phyloP scores from a whole-genome alignment of 306 rosid genomes.

The Cicer yamashitae region DNA sequence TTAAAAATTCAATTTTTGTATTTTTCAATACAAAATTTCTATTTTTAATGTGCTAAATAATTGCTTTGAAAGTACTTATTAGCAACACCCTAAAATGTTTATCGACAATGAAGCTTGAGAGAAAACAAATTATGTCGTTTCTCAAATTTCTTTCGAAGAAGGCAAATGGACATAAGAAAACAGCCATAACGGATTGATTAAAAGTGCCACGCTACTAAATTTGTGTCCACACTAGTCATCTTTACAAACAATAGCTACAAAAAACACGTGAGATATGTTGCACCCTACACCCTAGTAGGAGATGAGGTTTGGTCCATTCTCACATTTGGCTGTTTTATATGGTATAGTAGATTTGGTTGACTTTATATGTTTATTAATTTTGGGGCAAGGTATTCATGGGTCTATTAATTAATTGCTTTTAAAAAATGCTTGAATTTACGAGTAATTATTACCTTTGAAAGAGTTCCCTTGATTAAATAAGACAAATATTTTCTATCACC shows the following conservation, averaged over 20 bases:
- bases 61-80: too few relatives aligned
- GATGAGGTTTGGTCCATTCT: background rate
- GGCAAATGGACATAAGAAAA: conserved; percentile 40
- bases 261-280: background rate
- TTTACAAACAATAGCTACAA: background rate
- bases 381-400: background rate
- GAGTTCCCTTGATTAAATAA: too few relatives aligned
- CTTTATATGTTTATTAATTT: background rate
- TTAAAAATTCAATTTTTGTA: too few relatives aligned
- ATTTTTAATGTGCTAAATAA: too few relatives aligned
- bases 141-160: conserved; percentile 16
- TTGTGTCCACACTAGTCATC: background rate
- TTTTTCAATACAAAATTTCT: too few relatives aligned
- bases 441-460: too few relatives aligned
- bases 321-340: conserved; percentile 7
- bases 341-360: background rate
- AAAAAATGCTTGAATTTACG: too few relatives aligned
- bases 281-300: conserved; percentile 14
- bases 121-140: conserved; percentile 24
- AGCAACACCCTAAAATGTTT: background rate
- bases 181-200: conserved; percentile 40
- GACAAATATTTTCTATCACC: too few relatives aligned
- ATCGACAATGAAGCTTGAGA: conserved; percentile 35
- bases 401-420: background rate
- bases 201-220: background rate